phyloP scores from a whole-genome alignment of 208 protist genomes.

The Trypanosoma lewisi region DNA sequence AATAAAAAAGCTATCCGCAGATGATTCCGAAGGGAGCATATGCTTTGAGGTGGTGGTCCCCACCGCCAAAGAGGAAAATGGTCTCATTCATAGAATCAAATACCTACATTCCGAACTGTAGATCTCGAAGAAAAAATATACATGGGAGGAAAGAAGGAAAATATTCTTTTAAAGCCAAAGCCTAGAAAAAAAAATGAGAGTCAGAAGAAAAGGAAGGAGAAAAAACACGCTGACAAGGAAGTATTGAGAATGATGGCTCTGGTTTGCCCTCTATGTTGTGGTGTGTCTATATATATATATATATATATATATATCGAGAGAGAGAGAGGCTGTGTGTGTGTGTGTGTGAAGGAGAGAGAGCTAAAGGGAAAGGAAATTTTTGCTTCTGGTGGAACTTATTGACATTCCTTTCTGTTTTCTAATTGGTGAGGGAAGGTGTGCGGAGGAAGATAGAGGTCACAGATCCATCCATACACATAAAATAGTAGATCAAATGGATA shows the following conservation, averaged over 20 bases:
- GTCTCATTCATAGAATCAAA: conserved; percentile 7
- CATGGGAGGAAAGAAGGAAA: not conserved
- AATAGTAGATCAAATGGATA: not conserved
- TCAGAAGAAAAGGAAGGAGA: not conserved
- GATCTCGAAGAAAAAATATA: not conserved
- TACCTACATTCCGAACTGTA: conserved; percentile 13
- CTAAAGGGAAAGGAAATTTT: not conserved
- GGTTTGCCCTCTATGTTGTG: not conserved
- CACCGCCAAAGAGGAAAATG: not conserved
- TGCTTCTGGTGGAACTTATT: not conserved
- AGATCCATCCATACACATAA: too few species aligned
- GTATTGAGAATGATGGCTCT: not conserved
- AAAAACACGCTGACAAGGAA: not conserved
- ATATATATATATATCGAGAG: too few species aligned
- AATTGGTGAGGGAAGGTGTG: not conserved
- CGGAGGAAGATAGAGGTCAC: not conserved
- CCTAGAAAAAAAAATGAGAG: not conserved
- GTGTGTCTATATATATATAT: too few species aligned
- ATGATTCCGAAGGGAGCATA: not conserved
- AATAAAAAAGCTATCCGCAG: not conserved
- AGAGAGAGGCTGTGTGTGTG: too few species aligned
- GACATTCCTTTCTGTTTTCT: not conserved
- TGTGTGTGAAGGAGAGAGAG: too few species aligned
- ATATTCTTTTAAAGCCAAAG: too few species aligned
- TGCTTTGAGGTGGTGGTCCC: not conserved